These are phyloP conservation scores for Marasmius fiardii DNA, from an alignment of 1,284 basidiomycete species.

Conservation along the genomic window DNA sequence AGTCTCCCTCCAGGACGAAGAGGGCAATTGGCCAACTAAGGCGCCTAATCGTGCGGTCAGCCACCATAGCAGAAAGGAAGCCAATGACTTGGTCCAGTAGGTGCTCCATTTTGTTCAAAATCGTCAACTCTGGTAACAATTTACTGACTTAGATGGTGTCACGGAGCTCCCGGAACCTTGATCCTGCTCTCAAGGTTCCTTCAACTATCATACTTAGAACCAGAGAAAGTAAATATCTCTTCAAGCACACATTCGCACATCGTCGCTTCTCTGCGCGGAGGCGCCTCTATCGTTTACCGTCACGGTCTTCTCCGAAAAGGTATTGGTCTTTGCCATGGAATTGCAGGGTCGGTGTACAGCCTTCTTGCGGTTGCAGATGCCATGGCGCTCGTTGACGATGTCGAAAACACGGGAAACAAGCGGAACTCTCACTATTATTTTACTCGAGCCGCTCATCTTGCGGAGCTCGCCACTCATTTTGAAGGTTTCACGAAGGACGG, in stretches of 20 bases:
- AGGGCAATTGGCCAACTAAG: conserved; percentile 51
- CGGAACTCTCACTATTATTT: conserved; percentile 24
- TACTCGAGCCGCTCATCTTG: conserved; percentile 41
- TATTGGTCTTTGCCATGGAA: conserved; percentile 54
- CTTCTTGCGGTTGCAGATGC: conserved; percentile 42
- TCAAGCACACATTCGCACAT: conserved; percentile 16
- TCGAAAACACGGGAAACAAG: neutral
- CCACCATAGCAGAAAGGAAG: conserved; percentile 14
- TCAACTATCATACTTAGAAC: conserved; percentile 19
- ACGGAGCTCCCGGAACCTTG: conserved; percentile 49
- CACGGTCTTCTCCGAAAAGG: conserved; percentile 52
- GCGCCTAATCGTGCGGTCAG: conserved; percentile 24
- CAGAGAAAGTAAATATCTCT: conserved; percentile 16
- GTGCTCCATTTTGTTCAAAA: conserved; percentile 14
- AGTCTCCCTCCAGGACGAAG: conserved; percentile 36
- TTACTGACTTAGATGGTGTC: conserved; percentile 45
- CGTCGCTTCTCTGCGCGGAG: conserved; percentile 30
- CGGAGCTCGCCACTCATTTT: conserved; percentile 37
- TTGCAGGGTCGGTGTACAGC: conserved; percentile 48
- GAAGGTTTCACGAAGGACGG: conserved; percentile 30
- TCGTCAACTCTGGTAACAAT: neutral
- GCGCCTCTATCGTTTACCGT: conserved; percentile 40
- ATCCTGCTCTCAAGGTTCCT: conserved; percentile 43
- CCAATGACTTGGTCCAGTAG: conserved; percentile 45
- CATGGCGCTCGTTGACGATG: conserved; percentile 17